phyloP scores from a whole-genome alignment of 2,329 filamentous ascomycete genomes.

The Talaromyces sp. region DNA sequence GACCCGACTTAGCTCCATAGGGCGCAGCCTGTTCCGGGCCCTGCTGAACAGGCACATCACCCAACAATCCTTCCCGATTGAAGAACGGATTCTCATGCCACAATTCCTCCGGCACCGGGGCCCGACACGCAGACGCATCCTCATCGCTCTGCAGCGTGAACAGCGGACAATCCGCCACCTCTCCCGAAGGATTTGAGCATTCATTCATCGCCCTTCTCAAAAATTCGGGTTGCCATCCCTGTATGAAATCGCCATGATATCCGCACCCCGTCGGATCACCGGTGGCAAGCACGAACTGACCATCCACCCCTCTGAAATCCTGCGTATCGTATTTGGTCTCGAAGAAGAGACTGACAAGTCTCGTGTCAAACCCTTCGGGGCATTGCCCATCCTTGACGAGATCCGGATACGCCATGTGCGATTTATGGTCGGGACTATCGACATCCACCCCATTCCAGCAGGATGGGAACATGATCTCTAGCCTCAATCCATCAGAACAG shows the following conservation, averaged over 20 bases:
- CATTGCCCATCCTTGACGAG: constrained; percentile 74
- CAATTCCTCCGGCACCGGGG: constrained; percentile 57
- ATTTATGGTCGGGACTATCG: constrained; percentile 54
- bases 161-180: constrained; percentile 68
- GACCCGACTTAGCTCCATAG: constrained; percentile 6
- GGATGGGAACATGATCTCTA: constrained; percentile 83
- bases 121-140: constrained; percentile 58
- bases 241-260: constrained; percentile 76
- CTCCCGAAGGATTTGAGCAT: constrained; percentile 70
- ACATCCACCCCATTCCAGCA: constrained; percentile 77
- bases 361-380: constrained; percentile 64
- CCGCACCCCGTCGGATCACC: constrained; percentile 74
- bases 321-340: constrained; percentile 81
- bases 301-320: constrained; percentile 59
- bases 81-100: constrained; percentile 59
- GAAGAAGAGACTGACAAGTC: constrained; percentile 73
- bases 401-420: constrained; percentile 74
- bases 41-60: constrained; percentile 52
- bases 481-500: constrained; percentile 75
- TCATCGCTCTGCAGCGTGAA: constrained; percentile 66
- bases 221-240: constrained; percentile 68
- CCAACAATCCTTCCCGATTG: constrained; percentile 61
- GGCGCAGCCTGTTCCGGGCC: constrained; percentile 42
- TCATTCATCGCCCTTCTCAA: constrained; percentile 68
- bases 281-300: constrained; percentile 72